Conservation (phyloP, 2,329 filamentous ascomycete genomes). For the Triangularia verruculosa region DNA sequence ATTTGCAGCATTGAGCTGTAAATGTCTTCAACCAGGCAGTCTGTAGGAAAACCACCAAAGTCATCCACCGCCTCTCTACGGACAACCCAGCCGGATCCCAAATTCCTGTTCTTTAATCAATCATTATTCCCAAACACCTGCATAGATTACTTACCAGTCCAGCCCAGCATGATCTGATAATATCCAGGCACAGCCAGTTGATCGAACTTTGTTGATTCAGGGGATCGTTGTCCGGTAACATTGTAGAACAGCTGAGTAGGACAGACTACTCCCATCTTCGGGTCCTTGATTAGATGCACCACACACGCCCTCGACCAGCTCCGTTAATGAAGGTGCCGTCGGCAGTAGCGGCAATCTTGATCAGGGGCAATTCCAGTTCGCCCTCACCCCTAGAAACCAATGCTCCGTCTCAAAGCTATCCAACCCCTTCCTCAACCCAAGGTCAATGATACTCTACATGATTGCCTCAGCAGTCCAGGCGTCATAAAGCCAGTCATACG, state of each 20-base stretch:
- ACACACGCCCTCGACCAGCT: slow-evolving; percentile 58
- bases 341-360: slow-evolving; percentile 41
- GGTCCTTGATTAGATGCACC: slow-evolving; percentile 57
- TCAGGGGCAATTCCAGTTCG: slow-evolving; percentile 16
- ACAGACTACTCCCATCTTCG: slow-evolving; percentile 57
- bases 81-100: slow-evolving; percentile 60
- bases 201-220: slow-evolving; percentile 46
- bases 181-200: slow-evolving; percentile 4
- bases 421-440: slow-evolving; percentile 6
- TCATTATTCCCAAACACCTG: not conserved
- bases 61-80: slow-evolving; percentile 58
- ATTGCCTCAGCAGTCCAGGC: slow-evolving; percentile 2
- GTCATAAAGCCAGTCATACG: slow-evolving; percentile 11
- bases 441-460: slow-evolving; percentile 1
- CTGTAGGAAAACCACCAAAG: slow-evolving; percentile 60
- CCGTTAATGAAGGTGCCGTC: slow-evolving; percentile 45
- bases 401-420: not conserved
- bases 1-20: slow-evolving; percentile 58
- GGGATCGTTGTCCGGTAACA: slow-evolving; percentile 55
- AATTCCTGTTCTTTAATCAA: slow-evolving; percentile 45
- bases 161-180: not conserved
- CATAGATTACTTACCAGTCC: not conserved
- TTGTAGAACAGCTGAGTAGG: slow-evolving; percentile 64
- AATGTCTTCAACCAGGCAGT: slow-evolving; percentile 59
- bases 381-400: slow-evolving; percentile 2